Evolutionary conservation across 495 filamentous ascomycete genomes (phyloP), one percentile per base, ranked within the genome.

Genomic region (Penicilliopsis zonata): DNA sequence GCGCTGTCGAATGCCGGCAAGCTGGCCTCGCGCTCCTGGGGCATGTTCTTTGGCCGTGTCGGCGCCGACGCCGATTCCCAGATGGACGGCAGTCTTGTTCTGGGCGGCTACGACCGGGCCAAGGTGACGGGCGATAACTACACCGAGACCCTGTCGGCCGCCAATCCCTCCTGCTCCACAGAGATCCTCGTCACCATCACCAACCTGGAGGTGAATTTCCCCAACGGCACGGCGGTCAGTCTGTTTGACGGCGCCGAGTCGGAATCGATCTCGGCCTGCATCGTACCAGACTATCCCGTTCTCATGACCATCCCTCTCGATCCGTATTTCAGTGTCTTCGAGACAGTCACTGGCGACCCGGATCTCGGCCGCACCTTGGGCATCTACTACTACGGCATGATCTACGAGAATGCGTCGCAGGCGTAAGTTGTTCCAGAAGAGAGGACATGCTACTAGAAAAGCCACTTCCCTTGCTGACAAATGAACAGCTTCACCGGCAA

Each of bases 91-190:
- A 43, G 27, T 4, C 23, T 63, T 9, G 55, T 67, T 8, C 44
- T 67, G 7, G 63, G 63, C 5, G 63, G 60, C 19, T 69, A 61
- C 31, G 64, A 66, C 31, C 19, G 33, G 28, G 56, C 59, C 9
- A 67, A 65, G 30, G 44, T 50, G 5, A 48, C 41, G 2, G 58
- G 55, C 2, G 24, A 23, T 3, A 57, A 57, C 14, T 23, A 6
- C 21, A 23, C 21, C 21, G 36, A 48, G 15, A 58, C 59, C 0
- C 36, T 44, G 18, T 42, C 10, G 27, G 5, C 49, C 29, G 3
- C 40, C 37, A 12, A 33, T 6, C 38, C 44, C 0, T 34, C 33
- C 9, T 61, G 56, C 36, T 33, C 38, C 28, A 53, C 44, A 9
- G 54, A 55, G 13, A 44, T 59, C 46, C 36, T 41, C n/a, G 38